phyloP scores from a whole-genome alignment of 306 rosid species.

The Fragaria vesca region DNA sequence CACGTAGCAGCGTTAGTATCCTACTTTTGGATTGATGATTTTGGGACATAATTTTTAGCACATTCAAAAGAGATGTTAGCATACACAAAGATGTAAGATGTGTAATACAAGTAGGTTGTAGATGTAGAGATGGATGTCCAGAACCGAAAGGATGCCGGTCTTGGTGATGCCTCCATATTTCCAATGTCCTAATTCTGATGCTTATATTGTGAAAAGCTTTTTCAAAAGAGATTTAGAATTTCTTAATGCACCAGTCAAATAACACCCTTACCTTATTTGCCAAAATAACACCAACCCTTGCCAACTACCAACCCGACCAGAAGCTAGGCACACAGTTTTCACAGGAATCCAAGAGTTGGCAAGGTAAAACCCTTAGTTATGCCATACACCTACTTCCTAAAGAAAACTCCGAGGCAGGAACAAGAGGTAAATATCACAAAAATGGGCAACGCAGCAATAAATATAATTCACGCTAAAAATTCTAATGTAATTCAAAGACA shows the following conservation, averaged over 20 bases:
- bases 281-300: background rate
- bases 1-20: background rate
- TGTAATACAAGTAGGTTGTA: background rate
- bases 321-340: background rate
- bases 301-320: background rate
- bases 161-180: background rate
- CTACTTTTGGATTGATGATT: background rate
- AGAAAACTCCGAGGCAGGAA: background rate
- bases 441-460: background rate
- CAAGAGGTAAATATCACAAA: background rate
- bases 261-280: background rate
- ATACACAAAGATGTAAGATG: background rate
- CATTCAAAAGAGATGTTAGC: background rate
- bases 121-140: background rate
- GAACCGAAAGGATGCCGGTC: background rate
- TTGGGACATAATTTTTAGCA: background rate
- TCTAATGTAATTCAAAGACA: background rate
- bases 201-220: background rate
- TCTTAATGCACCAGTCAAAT: background rate
- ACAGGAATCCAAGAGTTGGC: background rate
- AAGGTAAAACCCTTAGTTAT: background rate
- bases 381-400: background rate
- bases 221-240: background rate
- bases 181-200: background rate
- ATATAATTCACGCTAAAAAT: constrained; percentile 11